Base-by-base conservation (phyloP, 2,329 filamentous ascomycete genomes). In the Bipolaris victoriae region DNA sequence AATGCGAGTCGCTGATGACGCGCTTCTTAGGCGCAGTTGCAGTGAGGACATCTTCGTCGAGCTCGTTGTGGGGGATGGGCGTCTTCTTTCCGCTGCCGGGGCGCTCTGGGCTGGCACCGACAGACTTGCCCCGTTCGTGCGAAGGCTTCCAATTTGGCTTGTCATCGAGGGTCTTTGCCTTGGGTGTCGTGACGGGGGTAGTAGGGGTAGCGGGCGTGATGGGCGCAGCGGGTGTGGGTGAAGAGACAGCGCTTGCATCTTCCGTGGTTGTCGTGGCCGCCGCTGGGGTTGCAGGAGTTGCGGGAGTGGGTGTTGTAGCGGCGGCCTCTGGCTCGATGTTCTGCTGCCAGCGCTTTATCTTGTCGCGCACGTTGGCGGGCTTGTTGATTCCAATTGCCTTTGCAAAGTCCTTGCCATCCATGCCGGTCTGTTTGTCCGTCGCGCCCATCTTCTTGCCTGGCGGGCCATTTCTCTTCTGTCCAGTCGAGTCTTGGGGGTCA, bases 1-100 rank as follows among this genome's bases (percentile, higher is more conserved):
- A 98, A 78, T 97, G 91, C 52, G 90, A 90, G 78, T 98, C 94
- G 74, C 93, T 97, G 60, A 97, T 87, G 52, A 98, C 91, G 62
- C 93, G 87, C 82, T 96, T 97, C 78, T 91, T 92, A 15, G 94
- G 94, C 44, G 91, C 86, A 48, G 82, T 86, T 72, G 77, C 82
- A 66, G 77, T 80, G 71, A 72, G 80, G 58, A 75, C 75, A 7
- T 82, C 80, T 11, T 77, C 73, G 48, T 80, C 75, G 44, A 80
- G 67, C 55, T 78, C 75, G 48, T 77, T 77, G 60, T 72, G 72
- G 33, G 63, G 62, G 18, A 58, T 64, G 33, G 65, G 52, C n/a
- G 61, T 51, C 59, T 75, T 75, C 63, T 72, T 73, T 24, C 69
- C 69, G 56, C 62, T 69, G 59, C 67, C 66, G 7, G 71, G 67